phyloP scores from a whole-genome alignment of 2,329 filamentous ascomycete species.

The Fusarium miscanthi region DNA sequence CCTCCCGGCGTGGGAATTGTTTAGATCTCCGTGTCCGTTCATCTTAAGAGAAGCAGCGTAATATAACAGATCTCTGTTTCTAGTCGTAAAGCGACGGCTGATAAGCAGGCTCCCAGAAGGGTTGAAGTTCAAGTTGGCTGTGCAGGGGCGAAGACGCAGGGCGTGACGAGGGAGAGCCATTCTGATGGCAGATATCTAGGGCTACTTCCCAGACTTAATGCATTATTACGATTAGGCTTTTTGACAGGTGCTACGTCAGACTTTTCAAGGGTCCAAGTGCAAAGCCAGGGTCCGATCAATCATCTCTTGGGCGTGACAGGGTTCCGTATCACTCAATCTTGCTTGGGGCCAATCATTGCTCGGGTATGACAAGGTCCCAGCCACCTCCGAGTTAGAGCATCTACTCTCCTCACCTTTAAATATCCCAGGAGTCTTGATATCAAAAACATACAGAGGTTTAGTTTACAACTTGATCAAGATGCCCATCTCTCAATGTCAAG shows the following conservation, averaged over 20 bases:
- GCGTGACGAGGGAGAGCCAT: background rate
- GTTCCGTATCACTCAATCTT: background rate
- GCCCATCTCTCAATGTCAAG: background rate
- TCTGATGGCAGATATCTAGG: fast-evolving
- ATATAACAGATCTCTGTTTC: fast-evolving
- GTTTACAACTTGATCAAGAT: background rate
- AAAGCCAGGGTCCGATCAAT: background rate
- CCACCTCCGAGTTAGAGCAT: fast-evolving
- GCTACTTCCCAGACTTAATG: fast-evolving
- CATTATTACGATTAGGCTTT: background rate
- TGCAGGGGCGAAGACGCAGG: background rate
- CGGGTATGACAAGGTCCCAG: background rate
- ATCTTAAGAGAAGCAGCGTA: background rate
- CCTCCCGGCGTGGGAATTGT: background rate
- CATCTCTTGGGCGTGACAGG: background rate
- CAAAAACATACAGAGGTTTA: fast-evolving
- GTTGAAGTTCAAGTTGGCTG: fast-evolving
- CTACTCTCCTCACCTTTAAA: too few relatives aligned
- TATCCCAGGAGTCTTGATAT: fast-evolving
- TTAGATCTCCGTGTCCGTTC: fast-evolving
- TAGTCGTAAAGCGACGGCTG: background rate
- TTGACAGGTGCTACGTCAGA: background rate
- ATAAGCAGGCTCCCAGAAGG: fast-evolving
- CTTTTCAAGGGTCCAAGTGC: background rate
- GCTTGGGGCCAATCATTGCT: background rate